Conservation (phyloP, 371 early-diverging fungal genomes). For the Mortierella sp. region DNA sequence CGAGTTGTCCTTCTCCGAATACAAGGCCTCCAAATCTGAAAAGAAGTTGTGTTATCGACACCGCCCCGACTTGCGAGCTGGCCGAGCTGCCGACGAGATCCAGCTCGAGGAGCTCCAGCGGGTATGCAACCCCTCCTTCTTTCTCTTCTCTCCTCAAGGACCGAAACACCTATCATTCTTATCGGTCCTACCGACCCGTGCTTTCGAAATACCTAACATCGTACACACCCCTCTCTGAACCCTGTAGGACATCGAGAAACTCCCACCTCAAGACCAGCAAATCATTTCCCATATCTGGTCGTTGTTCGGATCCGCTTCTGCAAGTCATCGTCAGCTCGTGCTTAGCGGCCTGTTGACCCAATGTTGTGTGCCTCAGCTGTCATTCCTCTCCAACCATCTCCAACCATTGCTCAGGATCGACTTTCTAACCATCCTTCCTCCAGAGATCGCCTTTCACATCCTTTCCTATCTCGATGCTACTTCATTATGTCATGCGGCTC, state of each 20-base stretch:
- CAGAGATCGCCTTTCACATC: conserved; percentile 82
- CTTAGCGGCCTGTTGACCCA: conserved; percentile 65
- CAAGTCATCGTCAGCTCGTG: conserved; percentile 62
- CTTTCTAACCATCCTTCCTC: conserved; percentile 79
- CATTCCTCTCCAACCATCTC: conserved; percentile 74
- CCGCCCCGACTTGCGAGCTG: conserved; percentile 43
- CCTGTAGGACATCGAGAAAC: conserved; percentile 37
- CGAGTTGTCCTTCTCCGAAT: conserved; percentile 20
- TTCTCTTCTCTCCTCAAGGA: too few species aligned
- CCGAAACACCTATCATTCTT: neutral
- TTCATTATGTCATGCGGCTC: conserved; percentile 91
- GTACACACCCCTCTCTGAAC: neutral
- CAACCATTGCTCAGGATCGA: conserved; percentile 83
- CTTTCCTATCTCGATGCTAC: conserved; percentile 90
- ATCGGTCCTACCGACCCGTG: neutral
- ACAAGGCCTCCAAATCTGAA: conserved; percentile 21
- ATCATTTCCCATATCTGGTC: conserved; percentile 64
- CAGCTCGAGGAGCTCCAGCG: conserved; percentile 42
- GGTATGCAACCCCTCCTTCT: conserved; percentile 13
- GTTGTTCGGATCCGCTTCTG: conserved; percentile 58
- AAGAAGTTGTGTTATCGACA: conserved; percentile 53
- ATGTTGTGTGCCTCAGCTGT: conserved; percentile 75
- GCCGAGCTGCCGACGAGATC: conserved; percentile 41
- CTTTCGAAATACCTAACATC: too few species aligned
- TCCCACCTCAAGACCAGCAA: conserved; percentile 55